Base-by-base conservation (phyloP, 805 yeast species). In the Kodamaea jinghongensis region DNA sequence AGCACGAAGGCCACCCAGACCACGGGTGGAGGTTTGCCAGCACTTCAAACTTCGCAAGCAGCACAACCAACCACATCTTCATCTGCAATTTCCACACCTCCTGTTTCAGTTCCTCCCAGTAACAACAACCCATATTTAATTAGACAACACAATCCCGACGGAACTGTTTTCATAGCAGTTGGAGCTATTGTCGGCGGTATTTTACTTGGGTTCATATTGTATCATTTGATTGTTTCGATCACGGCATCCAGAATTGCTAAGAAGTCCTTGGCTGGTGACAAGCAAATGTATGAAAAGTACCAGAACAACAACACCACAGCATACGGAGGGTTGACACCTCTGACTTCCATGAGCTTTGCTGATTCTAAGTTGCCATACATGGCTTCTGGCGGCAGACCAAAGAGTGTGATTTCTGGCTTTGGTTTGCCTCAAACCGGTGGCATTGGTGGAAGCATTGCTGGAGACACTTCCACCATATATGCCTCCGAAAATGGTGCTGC, bases 121-220 rank as follows among this genome's bases (percentile, higher is more conserved):
- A 50, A 49, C 12, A 63, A 71, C 36, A 87, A 87, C 58, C 96
- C 96, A 8, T 80, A 73, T 51, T 68, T 87, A 13, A 61, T 73
- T 48, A 60, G 65, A 33, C 60, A 79, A 4, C 54, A 54, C 14
- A 67, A 71, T 33, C 86, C 89, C 1, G 71, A 76, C 34, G 96
- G 96, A 1, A 83, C 93, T 1, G 89, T 88, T 2, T 87, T 86
- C 61, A 87, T 88, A 37, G 83, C 86, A 0, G 83, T 86, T 31
- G 96, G 95, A 1, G 68, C 83, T 8, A 69, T 81, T 28, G 78
- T 81, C 4, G 86, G 81, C 0, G 79, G 78, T 28, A 63, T 84
- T 3, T 59, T 81, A 14, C 45, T 81, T 3, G 71, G 70, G 1
- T 67, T 83, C 28, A 47, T 75, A 8, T 47, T 70, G 10, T 81